Percentiles rank a stretch among this genome's conserved stretches.
Conservation (phyloP, 768 basidiomycete genomes). For the Pleurotus tuber-regium region DNA sequence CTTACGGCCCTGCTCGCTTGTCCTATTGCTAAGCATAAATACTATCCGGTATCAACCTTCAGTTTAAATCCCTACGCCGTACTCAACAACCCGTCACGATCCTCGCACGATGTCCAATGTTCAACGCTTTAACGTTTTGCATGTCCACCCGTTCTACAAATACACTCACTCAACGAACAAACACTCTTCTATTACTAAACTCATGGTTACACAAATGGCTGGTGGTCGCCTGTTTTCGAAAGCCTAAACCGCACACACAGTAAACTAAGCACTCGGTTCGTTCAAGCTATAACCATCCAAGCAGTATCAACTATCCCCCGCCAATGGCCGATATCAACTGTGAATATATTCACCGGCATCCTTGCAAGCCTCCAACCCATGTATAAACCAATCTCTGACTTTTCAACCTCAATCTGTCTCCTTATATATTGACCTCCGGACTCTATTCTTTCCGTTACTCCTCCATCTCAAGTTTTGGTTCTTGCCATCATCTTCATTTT, state of each 20-base stretch:
- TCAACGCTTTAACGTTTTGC: conserved; percentile 1
- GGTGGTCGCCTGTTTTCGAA: not conserved
- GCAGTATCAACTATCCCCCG: conserved; percentile 1
- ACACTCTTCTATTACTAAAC: not conserved
- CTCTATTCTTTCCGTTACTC: conserved; percentile 1
- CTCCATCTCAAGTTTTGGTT: too few species aligned
- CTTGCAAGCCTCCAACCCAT: conserved; percentile 1
- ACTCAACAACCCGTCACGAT: not conserved
- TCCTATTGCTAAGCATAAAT: conserved; percentile 30
- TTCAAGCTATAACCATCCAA: not conserved
- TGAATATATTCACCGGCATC: not conserved
- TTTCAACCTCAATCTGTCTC: not conserved
- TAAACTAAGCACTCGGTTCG: not conserved
- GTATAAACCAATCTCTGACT: conserved; percentile 6
- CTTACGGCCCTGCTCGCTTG: conserved; percentile 64
- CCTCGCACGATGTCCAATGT: conserved; percentile 8
- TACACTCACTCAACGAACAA: conserved; percentile 4
- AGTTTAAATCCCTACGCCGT: not conserved
- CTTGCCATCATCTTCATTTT: not conserved
- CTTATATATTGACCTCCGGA: conserved; percentile 9
- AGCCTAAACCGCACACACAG: not conserved
- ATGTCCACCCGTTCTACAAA: not conserved
- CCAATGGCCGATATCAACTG: not conserved
- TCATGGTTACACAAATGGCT: not conserved
- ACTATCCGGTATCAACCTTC: too few species aligned